Evolutionary conservation across 257 asterid genomes (phyloP).

Genomic region (Pogostemon cablin): DNA sequence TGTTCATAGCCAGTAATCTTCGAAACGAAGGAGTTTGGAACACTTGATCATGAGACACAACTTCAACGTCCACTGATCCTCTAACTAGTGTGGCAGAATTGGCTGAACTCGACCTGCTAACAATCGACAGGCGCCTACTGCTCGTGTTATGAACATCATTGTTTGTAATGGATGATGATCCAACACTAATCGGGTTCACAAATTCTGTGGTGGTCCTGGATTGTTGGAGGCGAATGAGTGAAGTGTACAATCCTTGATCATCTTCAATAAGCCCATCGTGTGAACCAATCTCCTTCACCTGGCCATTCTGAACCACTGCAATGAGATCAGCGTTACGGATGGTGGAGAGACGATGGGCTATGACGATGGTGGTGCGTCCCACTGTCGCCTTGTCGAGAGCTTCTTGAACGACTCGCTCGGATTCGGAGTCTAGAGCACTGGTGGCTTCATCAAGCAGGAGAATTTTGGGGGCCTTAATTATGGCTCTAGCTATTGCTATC

Average conservation of each 20-base stretch:
- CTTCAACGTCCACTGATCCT: slow-evolving; percentile 25
- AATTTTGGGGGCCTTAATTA: slow-evolving; percentile 74
- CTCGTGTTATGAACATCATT: slow-evolving; percentile 50
- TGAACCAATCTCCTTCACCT: slow-evolving; percentile 68
- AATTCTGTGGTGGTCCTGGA: slow-evolving; percentile 40
- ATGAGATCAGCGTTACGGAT: slow-evolving; percentile 80
- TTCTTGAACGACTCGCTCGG: slow-evolving; percentile 80
- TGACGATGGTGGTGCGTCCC: slow-evolving; percentile 81
- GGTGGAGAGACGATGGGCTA: slow-evolving; percentile 95
- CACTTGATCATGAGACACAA: slow-evolving; percentile 42
- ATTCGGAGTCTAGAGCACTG: slow-evolving; percentile 87
- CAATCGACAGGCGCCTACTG: slow-evolving; percentile 49
- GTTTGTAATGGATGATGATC: slow-evolving; percentile 33
- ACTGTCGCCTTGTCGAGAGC: slow-evolving; percentile 83
- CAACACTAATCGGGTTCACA: neutral
- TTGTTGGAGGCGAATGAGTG: slow-evolving; percentile 72
- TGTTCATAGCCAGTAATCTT: slow-evolving; percentile 77
- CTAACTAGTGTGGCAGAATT: slow-evolving; percentile 47
- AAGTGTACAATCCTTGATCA: slow-evolving; percentile 54
- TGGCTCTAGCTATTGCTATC: slow-evolving; percentile 91
- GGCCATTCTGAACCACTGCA: slow-evolving; percentile 70
- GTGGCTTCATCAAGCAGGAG: slow-evolving; percentile 96
- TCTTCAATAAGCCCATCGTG: slow-evolving; percentile 57
- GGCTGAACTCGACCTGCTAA: slow-evolving; percentile 67
- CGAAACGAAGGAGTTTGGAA: slow-evolving; percentile 66